Base-by-base conservation (phyloP, 768 basidiomycete species). In the Rubroboletus satanas region DNA sequence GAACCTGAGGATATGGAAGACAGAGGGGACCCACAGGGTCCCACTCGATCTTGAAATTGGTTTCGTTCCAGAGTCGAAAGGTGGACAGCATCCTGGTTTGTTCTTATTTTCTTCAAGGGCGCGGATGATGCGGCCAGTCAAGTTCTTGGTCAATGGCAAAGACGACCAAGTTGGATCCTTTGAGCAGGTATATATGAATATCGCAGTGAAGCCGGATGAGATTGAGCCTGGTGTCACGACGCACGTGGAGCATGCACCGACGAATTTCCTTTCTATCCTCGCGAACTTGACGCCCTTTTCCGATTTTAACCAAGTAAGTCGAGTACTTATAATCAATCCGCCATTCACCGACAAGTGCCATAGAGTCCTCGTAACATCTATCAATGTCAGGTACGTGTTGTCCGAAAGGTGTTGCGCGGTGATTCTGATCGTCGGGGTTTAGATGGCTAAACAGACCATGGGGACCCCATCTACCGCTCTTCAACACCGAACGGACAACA, bases 391-490 rank as follows among this genome's bases (percentile, higher is more conserved):
- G 89, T 90, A 64, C 32, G 70, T 61, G 41, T 42, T 28, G 11
- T 26, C 43, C 18, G 15, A 35, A 29, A 31, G n/a, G 15, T 42
- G 29, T 41, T 44, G 10, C 41, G 18, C 18, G 32, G 29, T 37
- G 41, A 45, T 26, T 26, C 47, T 61, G 47, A 70, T 29, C 12
- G 17, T 44, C 44, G 15, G 21, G n/a, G 29, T 58, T 51, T 70
- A 98, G 88, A 99, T 99, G 97, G 94, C 95, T 70, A 99, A 99
- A 77, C 97, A 99, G 83, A 90, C 92, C 2, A 99, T 99, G 97
- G 97, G 97, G 28, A 98, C 97, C 18, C 96, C 97, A 2, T 87
- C 93, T 32, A 98, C 95, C 2, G 89, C 93, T 6, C 71, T 98
- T 38, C 82, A 83, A 63, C 92, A 94, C 65, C 83, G 97, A 55